Percentiles rank a stretch among this genome's conserved stretches.
Evolutionary conservation across 805 yeast species (phyloP).

Genomic region (Candida jianshihensis): DNA sequence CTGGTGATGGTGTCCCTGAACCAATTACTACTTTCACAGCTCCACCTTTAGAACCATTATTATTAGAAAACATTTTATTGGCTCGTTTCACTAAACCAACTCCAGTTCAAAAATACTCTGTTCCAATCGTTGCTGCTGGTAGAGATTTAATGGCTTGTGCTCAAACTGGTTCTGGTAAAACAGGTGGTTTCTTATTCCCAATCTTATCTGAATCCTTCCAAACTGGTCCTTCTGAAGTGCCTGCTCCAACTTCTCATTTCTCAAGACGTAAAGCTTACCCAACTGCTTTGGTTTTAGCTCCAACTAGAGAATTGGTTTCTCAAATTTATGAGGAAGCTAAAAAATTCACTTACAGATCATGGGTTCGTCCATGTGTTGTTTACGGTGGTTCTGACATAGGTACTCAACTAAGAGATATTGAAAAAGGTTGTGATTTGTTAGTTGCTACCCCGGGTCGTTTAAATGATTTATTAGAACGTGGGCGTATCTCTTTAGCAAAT

Average conservation of each 20-base stretch:
- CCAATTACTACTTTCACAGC: slow-evolving; percentile 80
- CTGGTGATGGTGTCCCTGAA: slow-evolving; percentile 93
- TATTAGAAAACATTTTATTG: slow-evolving; percentile 78
- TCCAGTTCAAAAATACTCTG: slow-evolving; percentile 91
- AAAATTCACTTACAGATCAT: slow-evolving; percentile 94
- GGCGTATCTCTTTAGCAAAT: slow-evolving; percentile 80
- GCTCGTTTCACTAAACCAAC: slow-evolving; percentile 96
- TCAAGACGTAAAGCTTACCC: slow-evolving; percentile 82
- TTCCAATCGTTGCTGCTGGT: slow-evolving; percentile 83
- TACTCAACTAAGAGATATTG: slow-evolving; percentile 78
- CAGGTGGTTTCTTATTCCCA: slow-evolving; percentile 99
- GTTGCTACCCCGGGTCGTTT: slow-evolving; percentile 99
- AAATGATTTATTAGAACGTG: slow-evolving; percentile 92
- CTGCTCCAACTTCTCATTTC: slow-evolving; percentile 38
- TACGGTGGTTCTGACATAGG: slow-evolving; percentile 98
- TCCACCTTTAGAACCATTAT: slow-evolving; percentile 84
- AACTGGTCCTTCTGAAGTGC: slow-evolving; percentile 72
- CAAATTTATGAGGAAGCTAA: slow-evolving; percentile 95
- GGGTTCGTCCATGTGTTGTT: slow-evolving; percentile 95
- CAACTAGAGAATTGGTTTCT: slow-evolving; percentile 97
- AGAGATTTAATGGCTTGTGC: slow-evolving; percentile 97
- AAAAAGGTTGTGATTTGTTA: slow-evolving; percentile 89
- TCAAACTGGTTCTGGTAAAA: slow-evolving; percentile 98
- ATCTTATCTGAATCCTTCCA: slow-evolving; percentile 86
- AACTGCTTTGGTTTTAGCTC: slow-evolving; percentile 92